These are phyloP conservation scores for Penicillium sp. DNA, from an alignment of 2,329 filamentous ascomycete species.

Conservation along the genomic window DNA sequence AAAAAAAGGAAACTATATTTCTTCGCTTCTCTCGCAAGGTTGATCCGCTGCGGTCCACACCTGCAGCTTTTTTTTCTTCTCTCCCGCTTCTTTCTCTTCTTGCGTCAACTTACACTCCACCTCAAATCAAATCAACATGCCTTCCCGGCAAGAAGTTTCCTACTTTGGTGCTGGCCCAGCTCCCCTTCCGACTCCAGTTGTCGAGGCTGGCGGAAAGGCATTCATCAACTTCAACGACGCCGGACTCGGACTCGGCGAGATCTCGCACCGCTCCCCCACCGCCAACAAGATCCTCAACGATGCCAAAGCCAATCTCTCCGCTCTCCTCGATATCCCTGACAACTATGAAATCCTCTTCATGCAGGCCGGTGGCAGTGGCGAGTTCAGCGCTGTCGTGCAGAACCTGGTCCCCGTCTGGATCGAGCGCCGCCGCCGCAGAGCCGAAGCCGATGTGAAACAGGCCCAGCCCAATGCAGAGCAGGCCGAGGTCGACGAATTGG, in stretches of 20 bases:
- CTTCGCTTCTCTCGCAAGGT: constrained; percentile 12
- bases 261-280: constrained; percentile 79
- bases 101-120: neutral
- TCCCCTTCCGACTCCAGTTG: constrained; percentile 75
- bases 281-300: constrained; percentile 77
- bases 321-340: constrained; percentile 76
- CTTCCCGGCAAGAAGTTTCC: constrained; percentile 69
- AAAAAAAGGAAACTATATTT: neutral
- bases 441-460: constrained; percentile 55
- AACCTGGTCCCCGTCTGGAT: constrained; percentile 85
- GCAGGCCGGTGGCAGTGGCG: constrained; percentile 73
- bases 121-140: constrained; percentile 48
- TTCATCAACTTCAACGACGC: constrained; percentile 79
- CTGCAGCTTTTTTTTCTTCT: constrained; percentile 17
- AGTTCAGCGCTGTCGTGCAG: constrained; percentile 81
- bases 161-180: constrained; percentile 93
- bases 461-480: constrained; percentile 46
- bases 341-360: constrained; percentile 78
- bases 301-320: constrained; percentile 70
- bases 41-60: constrained; percentile 26
- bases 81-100: constrained; percentile 9
- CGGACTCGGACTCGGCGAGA: constrained; percentile 83
- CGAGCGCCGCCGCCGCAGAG: constrained; percentile 61
- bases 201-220: constrained; percentile 72
- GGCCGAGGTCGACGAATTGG: constrained; percentile 54